Evolutionary conservation across 352 stramenopile genomes (phyloP), one percentile per base, ranked within the genome.

Genomic region (Globisporangium orthogonon): DNA sequence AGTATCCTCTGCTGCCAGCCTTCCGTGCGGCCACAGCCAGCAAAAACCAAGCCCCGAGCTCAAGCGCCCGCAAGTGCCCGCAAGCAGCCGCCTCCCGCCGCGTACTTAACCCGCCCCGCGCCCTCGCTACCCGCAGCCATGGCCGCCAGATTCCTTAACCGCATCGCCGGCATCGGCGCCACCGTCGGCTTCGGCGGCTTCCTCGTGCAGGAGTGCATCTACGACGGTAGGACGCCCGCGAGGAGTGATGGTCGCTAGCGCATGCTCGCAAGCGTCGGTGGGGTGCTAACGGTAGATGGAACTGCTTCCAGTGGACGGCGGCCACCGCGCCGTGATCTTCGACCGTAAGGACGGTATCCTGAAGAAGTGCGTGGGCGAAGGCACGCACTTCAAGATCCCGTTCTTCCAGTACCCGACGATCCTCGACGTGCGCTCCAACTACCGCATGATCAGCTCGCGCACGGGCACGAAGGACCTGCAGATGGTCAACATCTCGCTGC

Each of bases 401-500:
- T 95, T 98, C 62, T 81, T 98, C 59, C 91, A 96, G 83, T 97
- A 97, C 68, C 97, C 97, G 33, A 97, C 97, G 60, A 98, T 99
- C 62, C 95, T 99, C 49, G 97, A 99, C 73, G 91, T 99, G 60
- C 92, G 97, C 62, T 98, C 95, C 37, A 97, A 97, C 65, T 97
- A 97, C 51, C 86, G 96, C 50, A 94, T 98, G 66, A 99, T 99
- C 71, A 97, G 91, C 65, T 96, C 90, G 56, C 80, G 87, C 66
- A 98, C 95, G 54, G 91, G 97, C 67, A 99, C 98, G 23, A 99
- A 99, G 83, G 98, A 99, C 87, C 76, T 99, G 67, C 98, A 99
- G 78, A 99, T 98, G 83, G 98, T 99, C 37, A 99, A 99, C 81
- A 98, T 99, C 71, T 98, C 97, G 66, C 78, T 99, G 53, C 89